A percentile compares a stretch with the other conserved stretches of the same genome.
Conservation (phyloP, 805 yeast genomes). For the Wickerhamiella australiensis region DNA sequence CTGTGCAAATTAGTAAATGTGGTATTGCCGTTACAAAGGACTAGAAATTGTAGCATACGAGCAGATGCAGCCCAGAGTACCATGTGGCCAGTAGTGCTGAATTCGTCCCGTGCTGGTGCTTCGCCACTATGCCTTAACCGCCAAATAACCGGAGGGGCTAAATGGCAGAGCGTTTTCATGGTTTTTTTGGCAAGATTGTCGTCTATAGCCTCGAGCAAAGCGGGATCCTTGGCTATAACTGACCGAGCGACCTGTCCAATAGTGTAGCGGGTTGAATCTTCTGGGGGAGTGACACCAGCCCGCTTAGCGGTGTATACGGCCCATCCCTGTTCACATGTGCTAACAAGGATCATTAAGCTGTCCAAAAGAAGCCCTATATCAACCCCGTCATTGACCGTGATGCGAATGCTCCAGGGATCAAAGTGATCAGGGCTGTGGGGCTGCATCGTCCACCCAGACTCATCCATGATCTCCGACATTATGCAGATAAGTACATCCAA, state of each 20-base stretch:
- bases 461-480: slow-evolving; percentile 1
- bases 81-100: background rate
- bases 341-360: background rate
- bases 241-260: background rate
- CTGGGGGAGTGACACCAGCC: background rate
- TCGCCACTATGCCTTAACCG: background rate
- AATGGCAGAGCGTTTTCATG: background rate
- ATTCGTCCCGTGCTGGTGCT: background rate
- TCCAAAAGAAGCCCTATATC: background rate
- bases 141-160: background rate
- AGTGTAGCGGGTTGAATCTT: background rate
- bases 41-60: background rate
- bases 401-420: background rate
- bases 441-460: slow-evolving; percentile 6
- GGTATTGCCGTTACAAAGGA: background rate
- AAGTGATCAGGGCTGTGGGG: background rate
- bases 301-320: background rate
- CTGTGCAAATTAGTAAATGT: background rate
- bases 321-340: slow-evolving; percentile 1
- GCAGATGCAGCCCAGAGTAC: background rate
- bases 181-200: background rate
- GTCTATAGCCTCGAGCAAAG: background rate
- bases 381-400: background rate
- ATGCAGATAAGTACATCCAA: background rate
- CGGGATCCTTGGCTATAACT: background rate